Evolutionary conservation across 257 asterid genomes (phyloP).

Genomic region (Scutellaria galericulata): DNA sequence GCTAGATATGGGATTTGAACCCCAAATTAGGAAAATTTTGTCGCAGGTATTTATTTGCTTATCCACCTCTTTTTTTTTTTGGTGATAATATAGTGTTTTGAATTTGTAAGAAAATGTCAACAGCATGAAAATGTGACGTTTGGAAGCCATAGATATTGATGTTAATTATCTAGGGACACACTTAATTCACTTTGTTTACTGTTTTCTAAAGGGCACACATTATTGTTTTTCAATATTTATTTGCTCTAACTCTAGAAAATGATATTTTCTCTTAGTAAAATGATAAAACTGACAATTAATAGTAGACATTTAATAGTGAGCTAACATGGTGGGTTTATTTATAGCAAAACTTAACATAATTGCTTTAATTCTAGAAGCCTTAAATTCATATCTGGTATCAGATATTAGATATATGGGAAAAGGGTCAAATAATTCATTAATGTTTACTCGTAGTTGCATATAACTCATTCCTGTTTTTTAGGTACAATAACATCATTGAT

Average conservation of each 20-base stretch:
- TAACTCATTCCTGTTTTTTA: too few relatives aligned
- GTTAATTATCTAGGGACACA: neutral
- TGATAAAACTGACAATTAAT: neutral
- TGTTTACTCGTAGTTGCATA: too few relatives aligned
- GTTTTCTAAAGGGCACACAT: neutral
- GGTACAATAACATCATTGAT: too few relatives aligned
- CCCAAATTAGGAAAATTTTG: slow-evolving; percentile 87
- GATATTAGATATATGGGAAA: neutral
- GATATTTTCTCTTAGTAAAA: neutral
- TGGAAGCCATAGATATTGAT: neutral
- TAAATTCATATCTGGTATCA: neutral
- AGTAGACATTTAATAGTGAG: neutral
- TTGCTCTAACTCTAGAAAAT: neutral
- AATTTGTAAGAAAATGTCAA: slow-evolving; percentile 12
- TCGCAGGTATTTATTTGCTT: slow-evolving; percentile 59
- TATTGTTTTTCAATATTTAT: too few relatives aligned
- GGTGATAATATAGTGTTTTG: neutral
- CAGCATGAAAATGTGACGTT: neutral
- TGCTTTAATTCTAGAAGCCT: neutral
- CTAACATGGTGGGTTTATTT: neutral
- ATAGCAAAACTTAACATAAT: neutral
- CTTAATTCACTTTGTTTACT: neutral
- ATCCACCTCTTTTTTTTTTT: neutral
- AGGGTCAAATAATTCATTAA: too few relatives aligned
- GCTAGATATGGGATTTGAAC: slow-evolving; percentile 99